Base-by-base conservation (phyloP, 305 asterid genomes). In the Fraxinus albicans region DNA sequence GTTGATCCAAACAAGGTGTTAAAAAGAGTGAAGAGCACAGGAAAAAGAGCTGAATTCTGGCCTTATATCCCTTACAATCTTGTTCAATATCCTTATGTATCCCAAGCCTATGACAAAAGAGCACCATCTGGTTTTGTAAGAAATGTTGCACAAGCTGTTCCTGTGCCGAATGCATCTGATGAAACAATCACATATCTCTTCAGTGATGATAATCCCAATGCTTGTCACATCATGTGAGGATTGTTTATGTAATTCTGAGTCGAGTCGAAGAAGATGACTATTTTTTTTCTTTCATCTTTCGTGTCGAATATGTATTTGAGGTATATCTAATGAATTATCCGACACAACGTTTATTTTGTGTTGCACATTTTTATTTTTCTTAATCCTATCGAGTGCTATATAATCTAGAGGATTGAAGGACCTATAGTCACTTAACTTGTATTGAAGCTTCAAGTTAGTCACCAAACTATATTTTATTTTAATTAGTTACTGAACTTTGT, bases 31-130 rank as follows among this genome's bases (percentile, higher is more conserved):
- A 94, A 91, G 83, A 89, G 78, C 86, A 94, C 98, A 0, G 98
- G 99, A 23, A 96, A 96, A 78, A 87, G 93, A 83, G 99, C 98
- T 1, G 97, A 93, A n/a, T 85, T 96, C 42, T 96, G 98, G 98
- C 99, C 99, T 44, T 94, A 92, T 27, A 86, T 94, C 2, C 97
- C 95, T 0, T 88, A 94, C 89, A 94, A 91, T 80, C 82, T 94
- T 6, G 94, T 92, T 0, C 89, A 89, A n/a, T 87, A 93, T 70
- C 98, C 99, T 33, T 89, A 91, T 8, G 90, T 78, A 0, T 23
- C 97, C 76, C 97, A 92, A 81, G 94, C 91, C 23, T 96, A 96
- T 38, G 98, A 96, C 87, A 91, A 83, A 72, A 91, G 84, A 87
- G 99, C 99, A 55, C 99, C 99, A 4, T 60, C 98, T 27, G 99